Evolutionary conservation across 441 rosid genomes (phyloP).

Genomic region (Heliophila coronopifolia): DNA sequence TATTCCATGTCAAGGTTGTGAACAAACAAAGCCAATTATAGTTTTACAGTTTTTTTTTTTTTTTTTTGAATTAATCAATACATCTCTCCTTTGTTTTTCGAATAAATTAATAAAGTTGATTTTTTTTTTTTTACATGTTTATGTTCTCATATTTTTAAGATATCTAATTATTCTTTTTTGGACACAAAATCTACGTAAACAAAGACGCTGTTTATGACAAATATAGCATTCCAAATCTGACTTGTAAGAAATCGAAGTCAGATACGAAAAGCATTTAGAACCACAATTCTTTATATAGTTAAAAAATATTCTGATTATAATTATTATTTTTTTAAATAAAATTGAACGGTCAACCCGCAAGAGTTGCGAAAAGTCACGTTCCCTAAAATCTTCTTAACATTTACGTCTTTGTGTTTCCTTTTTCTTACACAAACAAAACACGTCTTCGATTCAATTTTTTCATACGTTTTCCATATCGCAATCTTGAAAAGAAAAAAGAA

Average conservation of each 20-base stretch:
- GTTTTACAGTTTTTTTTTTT: neutral
- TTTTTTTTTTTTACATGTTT: neutral
- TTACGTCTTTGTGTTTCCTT: no score
- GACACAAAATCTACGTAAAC: no score
- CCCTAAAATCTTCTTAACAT: no score
- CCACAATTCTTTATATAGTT: slow-evolving; percentile 15
- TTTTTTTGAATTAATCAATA: neutral
- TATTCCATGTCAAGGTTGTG: slow-evolving; percentile 60
- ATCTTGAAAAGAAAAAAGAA: neutral
- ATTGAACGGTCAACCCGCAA: slow-evolving; percentile 23
- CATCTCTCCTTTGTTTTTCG: slow-evolving; percentile 1
- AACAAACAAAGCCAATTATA: slow-evolving; percentile 17
- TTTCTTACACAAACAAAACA: slow-evolving; percentile 12
- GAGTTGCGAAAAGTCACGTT: slow-evolving; percentile 18
- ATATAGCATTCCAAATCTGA: neutral
- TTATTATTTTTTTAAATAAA: no score
- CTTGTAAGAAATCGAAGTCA: no score
- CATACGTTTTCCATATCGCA: neutral
- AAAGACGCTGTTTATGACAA: no score
- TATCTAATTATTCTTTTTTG: no score
- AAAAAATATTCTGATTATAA: slow-evolving; percentile 4
- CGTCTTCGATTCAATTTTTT: slow-evolving; percentile 10
- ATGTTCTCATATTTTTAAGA: no score
- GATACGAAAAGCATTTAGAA: slow-evolving; percentile 17
- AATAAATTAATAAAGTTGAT: slow-evolving; percentile 1